These are phyloP conservation scores for Suhomyces canberraensis DNA, from an alignment of 805 yeast genomes.

Conservation along the genomic window DNA sequence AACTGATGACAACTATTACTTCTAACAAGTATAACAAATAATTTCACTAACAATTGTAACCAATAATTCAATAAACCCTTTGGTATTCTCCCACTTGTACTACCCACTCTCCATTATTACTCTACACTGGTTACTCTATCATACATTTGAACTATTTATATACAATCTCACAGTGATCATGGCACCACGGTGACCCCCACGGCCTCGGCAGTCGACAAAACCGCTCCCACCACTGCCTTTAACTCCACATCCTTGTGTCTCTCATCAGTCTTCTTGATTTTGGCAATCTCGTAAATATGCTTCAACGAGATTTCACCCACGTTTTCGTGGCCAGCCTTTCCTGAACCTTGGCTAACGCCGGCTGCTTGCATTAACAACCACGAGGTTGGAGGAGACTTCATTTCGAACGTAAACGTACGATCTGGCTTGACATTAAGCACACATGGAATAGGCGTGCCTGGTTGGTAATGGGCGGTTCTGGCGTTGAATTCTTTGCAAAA, in stretches of 20 bases:
- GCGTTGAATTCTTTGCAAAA: slow-evolving; percentile 98
- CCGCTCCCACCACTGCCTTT: slow-evolving; percentile 74
- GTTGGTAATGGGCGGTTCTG: slow-evolving; percentile 80
- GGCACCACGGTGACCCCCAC: slow-evolving; percentile 83
- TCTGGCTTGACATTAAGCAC: slow-evolving; percentile 87
- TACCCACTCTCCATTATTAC: too few species aligned
- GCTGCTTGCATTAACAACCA: slow-evolving; percentile 83
- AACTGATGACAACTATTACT: too few species aligned
- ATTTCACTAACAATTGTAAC: too few species aligned
- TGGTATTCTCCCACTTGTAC: too few species aligned
- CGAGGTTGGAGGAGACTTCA: slow-evolving; percentile 89
- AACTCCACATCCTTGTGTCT: slow-evolving; percentile 69
- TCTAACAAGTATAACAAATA: too few species aligned
- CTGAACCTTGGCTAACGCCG: slow-evolving; percentile 75
- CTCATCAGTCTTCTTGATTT: slow-evolving; percentile 84
- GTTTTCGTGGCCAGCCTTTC: slow-evolving; percentile 53
- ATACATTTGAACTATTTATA: too few species aligned
- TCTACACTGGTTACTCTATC: too few species aligned
- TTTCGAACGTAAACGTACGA: slow-evolving; percentile 78
- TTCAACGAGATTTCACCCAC: slow-evolving; percentile 74
- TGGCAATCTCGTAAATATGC: slow-evolving; percentile 92
- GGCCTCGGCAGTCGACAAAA: slow-evolving; percentile 84
- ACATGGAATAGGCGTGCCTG: slow-evolving; percentile 90
- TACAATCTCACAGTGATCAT: too few species aligned
- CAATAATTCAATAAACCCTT: too few species aligned